These are phyloP conservation scores for Sclerotinia glacialis DNA, from an alignment of 2,329 filamentous ascomycete genomes.

Conservation along the genomic window DNA sequence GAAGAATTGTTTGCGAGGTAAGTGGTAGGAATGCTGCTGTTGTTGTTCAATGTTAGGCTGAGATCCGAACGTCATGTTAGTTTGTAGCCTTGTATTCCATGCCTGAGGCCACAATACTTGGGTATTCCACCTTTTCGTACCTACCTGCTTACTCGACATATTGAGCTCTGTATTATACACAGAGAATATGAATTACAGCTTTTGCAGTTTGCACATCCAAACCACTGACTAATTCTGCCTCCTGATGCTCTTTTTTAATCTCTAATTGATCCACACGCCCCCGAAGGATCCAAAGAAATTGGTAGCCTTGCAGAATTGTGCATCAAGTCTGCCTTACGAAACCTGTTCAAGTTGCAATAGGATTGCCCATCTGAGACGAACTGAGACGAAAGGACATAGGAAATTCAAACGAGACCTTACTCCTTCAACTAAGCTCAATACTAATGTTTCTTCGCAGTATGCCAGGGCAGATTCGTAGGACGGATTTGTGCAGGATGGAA, in stretches of 20 bases:
- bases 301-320: conserved; percentile 11
- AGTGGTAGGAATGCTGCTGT: background rate
- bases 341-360: too few species aligned
- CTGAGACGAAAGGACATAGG: conserved; percentile 1
- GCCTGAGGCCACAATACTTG: background rate
- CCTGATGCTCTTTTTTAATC: background rate
- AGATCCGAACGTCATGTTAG: conserved; percentile 4
- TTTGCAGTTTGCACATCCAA: background rate
- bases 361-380: background rate
- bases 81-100: background rate
- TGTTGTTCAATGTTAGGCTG: background rate
- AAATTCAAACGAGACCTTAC: background rate
- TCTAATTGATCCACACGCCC: background rate
- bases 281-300: background rate
- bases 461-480: background rate
- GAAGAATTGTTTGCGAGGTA: background rate
- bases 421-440: background rate
- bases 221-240: background rate
- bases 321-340: background rate
- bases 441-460: background rate
- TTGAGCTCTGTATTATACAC: background rate
- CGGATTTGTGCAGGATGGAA: background rate
- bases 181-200: background rate
- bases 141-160: background rate
- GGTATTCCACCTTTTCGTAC: background rate